Conservation (phyloP, 768 basidiomycete species). For the Albatrellus ellisii region DNA sequence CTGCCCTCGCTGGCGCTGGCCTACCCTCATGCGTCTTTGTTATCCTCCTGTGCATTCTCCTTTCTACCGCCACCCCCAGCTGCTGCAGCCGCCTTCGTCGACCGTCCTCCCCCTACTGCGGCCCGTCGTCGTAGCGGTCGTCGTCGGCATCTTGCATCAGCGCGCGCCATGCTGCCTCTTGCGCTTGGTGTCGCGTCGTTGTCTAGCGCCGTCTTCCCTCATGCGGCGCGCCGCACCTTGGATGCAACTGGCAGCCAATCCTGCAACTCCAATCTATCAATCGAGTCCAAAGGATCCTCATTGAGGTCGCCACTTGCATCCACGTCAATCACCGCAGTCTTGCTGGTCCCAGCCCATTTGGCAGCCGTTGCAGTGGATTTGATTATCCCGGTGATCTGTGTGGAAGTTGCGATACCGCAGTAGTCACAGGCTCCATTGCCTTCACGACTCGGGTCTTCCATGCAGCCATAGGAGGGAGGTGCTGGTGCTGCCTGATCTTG, state of each 20-base stretch:
- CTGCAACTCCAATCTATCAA: conserved; percentile 6
- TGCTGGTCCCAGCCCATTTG: conserved; percentile 12
- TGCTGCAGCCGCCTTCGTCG: neutral
- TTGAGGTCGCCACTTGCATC: conserved; percentile 11
- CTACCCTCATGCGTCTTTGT: conserved; percentile 10
- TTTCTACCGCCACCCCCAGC: conserved; percentile 15
- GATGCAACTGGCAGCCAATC: conserved; percentile 4
- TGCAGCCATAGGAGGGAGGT: conserved; percentile 2
- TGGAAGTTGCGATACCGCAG: conserved; percentile 9
- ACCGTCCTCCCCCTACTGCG: conserved; percentile 4
- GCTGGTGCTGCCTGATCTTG: conserved; percentile 8
- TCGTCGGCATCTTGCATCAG: conserved; percentile 11
- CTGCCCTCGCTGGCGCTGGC: neutral
- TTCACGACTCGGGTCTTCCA: conserved; percentile 8
- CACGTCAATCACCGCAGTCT: conserved; percentile 12
- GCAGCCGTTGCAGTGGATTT: conserved; percentile 11
- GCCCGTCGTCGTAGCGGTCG: conserved; percentile 5
- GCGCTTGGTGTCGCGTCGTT: neutral
- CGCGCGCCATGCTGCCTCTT: conserved; percentile 3
- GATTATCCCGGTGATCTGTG: conserved; percentile 1
- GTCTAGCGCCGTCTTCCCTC: conserved; percentile 3
- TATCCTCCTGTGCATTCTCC: conserved; percentile 23
- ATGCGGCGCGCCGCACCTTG: conserved; percentile 4
- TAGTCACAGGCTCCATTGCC: conserved; percentile 4
- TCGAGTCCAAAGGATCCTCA: conserved; percentile 2